Conservation (phyloP, 495 filamentous ascomycete genomes). For the Neurospora hispaniola region DNA sequence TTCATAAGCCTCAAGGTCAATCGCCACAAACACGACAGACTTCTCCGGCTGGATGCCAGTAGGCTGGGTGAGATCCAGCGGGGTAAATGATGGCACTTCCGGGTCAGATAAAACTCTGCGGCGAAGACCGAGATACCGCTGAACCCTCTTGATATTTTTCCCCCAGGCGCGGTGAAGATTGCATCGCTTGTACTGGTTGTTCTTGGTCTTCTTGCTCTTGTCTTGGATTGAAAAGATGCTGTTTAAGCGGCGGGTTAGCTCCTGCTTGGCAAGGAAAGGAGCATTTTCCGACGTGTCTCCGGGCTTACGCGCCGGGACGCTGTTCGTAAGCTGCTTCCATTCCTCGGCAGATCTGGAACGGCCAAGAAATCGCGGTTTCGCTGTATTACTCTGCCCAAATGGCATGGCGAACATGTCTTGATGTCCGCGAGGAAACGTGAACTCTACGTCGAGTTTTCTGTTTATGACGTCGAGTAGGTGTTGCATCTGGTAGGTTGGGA, state of each 20-base stretch:
- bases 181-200: constrained; percentile 34
- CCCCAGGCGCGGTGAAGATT: constrained; percentile 37
- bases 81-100: not conserved
- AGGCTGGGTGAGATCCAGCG: constrained; percentile 11
- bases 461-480: constrained; percentile 51
- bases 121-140: constrained; percentile 60
- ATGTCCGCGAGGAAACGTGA: constrained; percentile 41
- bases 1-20: constrained; percentile 82
- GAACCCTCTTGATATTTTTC: constrained; percentile 45
- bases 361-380: constrained; percentile 55
- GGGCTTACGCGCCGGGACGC: constrained; percentile 14
- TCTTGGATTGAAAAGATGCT: constrained; percentile 7
- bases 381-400: constrained; percentile 46
- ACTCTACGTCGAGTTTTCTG: constrained; percentile 27
- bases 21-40: constrained; percentile 57
- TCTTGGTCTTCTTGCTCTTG: constrained; percentile 24
- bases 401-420: constrained; percentile 41
- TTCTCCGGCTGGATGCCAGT: constrained; percentile 34
- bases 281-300: constrained; percentile 13
- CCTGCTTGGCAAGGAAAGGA: constrained; percentile 5
- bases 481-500: constrained; percentile 52
- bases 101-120: constrained; percentile 5
- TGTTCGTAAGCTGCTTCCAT: constrained; percentile 21
- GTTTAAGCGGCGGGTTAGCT: constrained; percentile 4
- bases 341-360: constrained; percentile 28